Evolutionary conservation across 2,329 filamentous ascomycete species (phyloP), one percentile per base, ranked within the genome.

Genomic region (Corniculantispora saksenae): DNA sequence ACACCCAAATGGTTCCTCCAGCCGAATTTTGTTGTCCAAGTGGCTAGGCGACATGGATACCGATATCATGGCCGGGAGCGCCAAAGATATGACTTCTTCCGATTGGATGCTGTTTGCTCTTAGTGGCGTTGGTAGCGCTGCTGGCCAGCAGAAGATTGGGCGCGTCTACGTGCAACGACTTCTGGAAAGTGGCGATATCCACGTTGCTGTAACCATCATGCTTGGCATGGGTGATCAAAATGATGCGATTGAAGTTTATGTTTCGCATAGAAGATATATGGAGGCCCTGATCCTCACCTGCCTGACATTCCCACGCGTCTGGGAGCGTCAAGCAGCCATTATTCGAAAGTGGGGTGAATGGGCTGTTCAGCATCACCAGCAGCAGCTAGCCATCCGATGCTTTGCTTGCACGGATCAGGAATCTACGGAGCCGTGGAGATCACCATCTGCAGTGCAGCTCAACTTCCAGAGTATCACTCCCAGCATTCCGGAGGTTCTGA

Each of bases 61-160:
- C 0, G 93, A 97, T 71, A 85, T 93, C 48, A 91, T 97, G 86
- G 85, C 89, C 13, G 88, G 91, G 2, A 91, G 88, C 51, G 91
- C 93, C 0, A 89, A 94, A 69, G 90, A 92, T n/a, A 94, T 95
- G 85, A 94, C 93, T 12, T 93, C 91, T 2, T 92, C 92, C 0
- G 95, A 98, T 77, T 99, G 95, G 95, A 97, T 99, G 93, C 80
- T 98, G 66, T 81, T 99, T 43, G 94, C 95, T 13, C 79, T 99
- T 60, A 97, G 92, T 73, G 91, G 92, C 48, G 96, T 98, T 78
- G 93, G 91, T 60, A 86, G 88, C 3, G 76, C 80, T 25, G 83
- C 87, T 45, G 93, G 93, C 1, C 92, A 96, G 72, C 94, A 96
- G 75, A 96, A 97, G 75, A 87, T 98, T 19, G 93, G 92, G 1